Conservation (phyloP, 106 monocot species). For the Dactylorhiza incarnata region DNA sequence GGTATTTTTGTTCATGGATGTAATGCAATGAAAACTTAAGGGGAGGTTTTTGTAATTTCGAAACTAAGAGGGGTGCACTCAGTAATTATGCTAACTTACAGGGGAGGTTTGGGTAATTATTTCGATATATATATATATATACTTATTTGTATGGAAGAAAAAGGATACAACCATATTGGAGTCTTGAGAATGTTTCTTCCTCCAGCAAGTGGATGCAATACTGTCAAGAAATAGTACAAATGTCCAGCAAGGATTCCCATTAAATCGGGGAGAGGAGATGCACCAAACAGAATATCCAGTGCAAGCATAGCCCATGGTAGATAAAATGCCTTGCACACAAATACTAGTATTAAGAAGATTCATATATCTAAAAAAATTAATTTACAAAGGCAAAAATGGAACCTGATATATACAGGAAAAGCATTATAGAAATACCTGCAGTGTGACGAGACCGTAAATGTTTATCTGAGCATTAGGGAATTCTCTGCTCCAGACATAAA, state of each 20-base stretch:
- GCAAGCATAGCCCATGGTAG: slow-evolving; percentile 92
- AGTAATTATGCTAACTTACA: no score
- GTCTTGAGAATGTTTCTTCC: slow-evolving; percentile 75
- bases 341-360: not conserved
- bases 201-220: slow-evolving; percentile 69
- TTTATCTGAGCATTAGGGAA: slow-evolving; percentile 75
- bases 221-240: slow-evolving; percentile 79
- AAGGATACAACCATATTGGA: slow-evolving; percentile 97
- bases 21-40: no score
- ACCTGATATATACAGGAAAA: not conserved
- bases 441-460: slow-evolving; percentile 73
- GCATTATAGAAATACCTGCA: slow-evolving; percentile 45
- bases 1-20: no score
- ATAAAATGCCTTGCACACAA: slow-evolving; percentile 66
- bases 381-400: not conserved
- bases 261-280: slow-evolving; percentile 54
- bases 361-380: not conserved
- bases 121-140: not conserved
- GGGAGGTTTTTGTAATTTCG: no score
- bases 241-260: slow-evolving; percentile 91
- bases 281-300: slow-evolving; percentile 87
- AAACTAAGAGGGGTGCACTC: no score
- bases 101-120: no score
- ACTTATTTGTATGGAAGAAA: not conserved
- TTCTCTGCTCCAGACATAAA: slow-evolving; percentile 96